Conservation (phyloP, 2,329 filamentous ascomycete species). For the Sodiomyces alkalinus region DNA sequence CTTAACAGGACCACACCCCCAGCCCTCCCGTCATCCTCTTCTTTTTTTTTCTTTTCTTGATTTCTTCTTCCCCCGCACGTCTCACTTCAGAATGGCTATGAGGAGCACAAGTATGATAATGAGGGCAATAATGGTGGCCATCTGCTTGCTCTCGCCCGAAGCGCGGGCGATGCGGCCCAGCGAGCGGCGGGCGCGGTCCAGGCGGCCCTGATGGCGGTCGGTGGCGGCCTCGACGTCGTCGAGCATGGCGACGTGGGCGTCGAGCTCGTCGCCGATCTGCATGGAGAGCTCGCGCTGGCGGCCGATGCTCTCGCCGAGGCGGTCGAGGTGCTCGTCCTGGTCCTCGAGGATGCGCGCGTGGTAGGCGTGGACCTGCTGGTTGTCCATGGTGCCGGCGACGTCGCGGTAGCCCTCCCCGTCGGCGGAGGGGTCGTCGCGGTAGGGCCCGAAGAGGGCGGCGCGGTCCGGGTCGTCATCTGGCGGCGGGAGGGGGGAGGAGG, state of each 20-base stretch:
- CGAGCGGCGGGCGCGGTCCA: constrained; percentile 59
- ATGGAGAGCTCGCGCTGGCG: constrained; percentile 86
- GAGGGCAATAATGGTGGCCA: constrained; percentile 65
- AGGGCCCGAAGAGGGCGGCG: constrained; percentile 37
- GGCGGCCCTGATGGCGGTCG: constrained; percentile 61
- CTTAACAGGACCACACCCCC: too few relatives aligned
- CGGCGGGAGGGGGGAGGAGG: constrained; percentile 14
- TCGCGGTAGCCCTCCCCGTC: constrained; percentile 42
- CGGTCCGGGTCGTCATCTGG: constrained; percentile 30
- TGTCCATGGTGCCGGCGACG: constrained; percentile 47
- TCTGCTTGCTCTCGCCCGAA: constrained; percentile 75
- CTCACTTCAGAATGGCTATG: constrained; percentile 66
- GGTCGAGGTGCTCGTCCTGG: constrained; percentile 88
- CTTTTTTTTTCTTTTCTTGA: too few relatives aligned
- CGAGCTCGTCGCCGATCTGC: constrained; percentile 91
- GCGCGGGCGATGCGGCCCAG: constrained; percentile 58
- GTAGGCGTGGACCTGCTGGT: constrained; percentile 75
- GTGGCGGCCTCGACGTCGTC: constrained; percentile 78
- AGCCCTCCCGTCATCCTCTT: too few relatives aligned
- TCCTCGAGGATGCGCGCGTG: constrained; percentile 70
- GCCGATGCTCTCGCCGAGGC: constrained; percentile 69
- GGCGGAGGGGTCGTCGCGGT: constrained; percentile 52
- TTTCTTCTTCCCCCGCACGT: too few relatives aligned
- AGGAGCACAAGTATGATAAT: constrained; percentile 71
- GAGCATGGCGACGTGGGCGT: constrained; percentile 74